Evolutionary conservation across 2,329 filamentous ascomycete genomes (phyloP).

Genomic region (Pestalotiopsis sp.): DNA sequence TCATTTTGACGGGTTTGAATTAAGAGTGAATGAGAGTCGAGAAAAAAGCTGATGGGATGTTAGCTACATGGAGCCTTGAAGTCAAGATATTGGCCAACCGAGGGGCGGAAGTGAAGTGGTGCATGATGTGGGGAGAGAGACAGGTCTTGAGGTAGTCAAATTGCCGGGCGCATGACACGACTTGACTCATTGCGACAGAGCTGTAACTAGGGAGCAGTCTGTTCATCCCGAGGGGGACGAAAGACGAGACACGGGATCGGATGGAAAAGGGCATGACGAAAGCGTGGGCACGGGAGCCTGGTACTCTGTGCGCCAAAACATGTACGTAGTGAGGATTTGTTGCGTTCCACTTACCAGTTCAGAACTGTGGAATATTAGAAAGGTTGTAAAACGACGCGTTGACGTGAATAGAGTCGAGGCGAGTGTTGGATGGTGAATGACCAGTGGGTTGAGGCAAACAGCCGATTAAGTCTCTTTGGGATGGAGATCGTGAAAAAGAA

Average conservation of each 20-base stretch:
- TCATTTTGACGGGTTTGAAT: conserved; percentile 33
- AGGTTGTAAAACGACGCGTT: neutral
- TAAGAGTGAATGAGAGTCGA: conserved; percentile 24
- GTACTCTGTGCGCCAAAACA: no score
- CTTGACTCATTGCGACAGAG: neutral
- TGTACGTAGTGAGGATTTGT: no score
- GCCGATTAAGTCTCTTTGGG: neutral
- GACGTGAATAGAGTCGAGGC: neutral
- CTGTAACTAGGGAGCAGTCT: neutral
- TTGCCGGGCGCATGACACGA: neutral
- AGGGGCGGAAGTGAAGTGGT: neutral
- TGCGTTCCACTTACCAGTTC: neutral
- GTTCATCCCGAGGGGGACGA: neutral
- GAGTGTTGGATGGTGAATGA: conserved; percentile 1
- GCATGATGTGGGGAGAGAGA: neutral
- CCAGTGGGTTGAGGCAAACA: neutral
- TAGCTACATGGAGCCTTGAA: conserved; percentile 12
- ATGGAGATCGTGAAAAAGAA: neutral
- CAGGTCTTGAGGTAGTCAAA: neutral
- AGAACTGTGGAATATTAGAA: conserved; percentile 5
- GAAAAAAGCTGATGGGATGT: conserved; percentile 13
- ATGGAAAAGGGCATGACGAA: neutral
- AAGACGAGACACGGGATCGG: conserved; percentile 1
- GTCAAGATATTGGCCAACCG: neutral
- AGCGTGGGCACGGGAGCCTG: neutral